phyloP scores from a whole-genome alignment of 2,329 filamentous ascomycete species.

The Cyphellophora europaea region DNA sequence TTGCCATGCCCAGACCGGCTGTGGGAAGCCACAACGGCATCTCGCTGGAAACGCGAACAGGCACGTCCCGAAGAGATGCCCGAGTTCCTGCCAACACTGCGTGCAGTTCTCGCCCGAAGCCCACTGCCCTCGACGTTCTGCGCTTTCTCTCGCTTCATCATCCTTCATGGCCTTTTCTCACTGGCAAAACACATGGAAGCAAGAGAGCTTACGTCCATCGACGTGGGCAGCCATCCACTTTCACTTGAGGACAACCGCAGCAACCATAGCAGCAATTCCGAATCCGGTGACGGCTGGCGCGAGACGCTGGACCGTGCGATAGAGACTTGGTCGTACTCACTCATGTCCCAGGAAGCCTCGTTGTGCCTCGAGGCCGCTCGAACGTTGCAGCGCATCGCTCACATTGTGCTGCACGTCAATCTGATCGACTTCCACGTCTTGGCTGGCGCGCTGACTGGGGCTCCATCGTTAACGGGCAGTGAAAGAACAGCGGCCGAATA shows the following conservation, averaged over 20 bases:
- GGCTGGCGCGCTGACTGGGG: conserved; percentile 11
- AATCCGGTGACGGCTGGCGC: conserved; percentile 17
- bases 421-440: conserved; percentile 22
- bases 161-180: conserved; percentile 21
- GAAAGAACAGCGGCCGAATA: conserved; percentile 13
- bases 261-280: conserved; percentile 4
- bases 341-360: conserved; percentile 19
- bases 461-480: conserved; percentile 18
- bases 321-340: conserved; percentile 22
- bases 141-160: conserved; percentile 19
- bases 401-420: conserved; percentile 20
- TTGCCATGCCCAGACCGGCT: conserved; percentile 20
- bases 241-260: neutral
- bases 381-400: conserved; percentile 20
- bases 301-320: conserved; percentile 20
- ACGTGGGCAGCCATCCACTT: conserved; percentile 12
- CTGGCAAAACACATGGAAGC: conserved; percentile 20
- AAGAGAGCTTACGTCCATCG: conserved; percentile 15
- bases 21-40: conserved; percentile 17
- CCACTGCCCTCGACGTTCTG: conserved; percentile 18
- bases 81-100: conserved; percentile 19
- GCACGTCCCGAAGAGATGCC: conserved; percentile 15
- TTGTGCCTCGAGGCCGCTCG: conserved; percentile 18
- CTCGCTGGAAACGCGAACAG: conserved; percentile 17
- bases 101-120: conserved; percentile 15